These are phyloP conservation scores for Gaeumannomyces tritici DNA, from an alignment of 2,329 filamentous ascomycete species.

Conservation along the genomic window DNA sequence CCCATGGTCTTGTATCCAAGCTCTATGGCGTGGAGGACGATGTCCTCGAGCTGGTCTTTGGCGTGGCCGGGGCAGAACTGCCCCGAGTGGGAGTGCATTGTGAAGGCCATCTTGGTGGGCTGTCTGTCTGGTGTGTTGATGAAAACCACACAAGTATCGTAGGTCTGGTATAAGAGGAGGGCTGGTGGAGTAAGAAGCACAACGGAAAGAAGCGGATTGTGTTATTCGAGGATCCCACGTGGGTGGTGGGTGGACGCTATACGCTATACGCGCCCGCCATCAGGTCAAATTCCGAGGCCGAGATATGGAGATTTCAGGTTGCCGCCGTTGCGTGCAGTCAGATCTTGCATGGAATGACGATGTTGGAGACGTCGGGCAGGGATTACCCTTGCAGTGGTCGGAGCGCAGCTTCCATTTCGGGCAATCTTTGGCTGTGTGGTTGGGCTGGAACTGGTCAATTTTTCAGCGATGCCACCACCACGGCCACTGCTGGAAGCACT, in stretches of 20 bases:
- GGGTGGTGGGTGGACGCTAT: background rate
- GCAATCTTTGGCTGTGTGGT: no score
- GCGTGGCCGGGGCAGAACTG: slow-evolving; percentile 94
- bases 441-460: no score
- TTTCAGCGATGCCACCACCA: no score
- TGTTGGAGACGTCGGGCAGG: no score
- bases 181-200: background rate
- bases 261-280: background rate
- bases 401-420: background rate
- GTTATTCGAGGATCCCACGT: background rate
- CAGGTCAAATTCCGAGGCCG: no score
- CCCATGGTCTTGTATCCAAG: slow-evolving; percentile 76
- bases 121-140: no score
- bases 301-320: no score
- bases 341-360: no score
- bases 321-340: no score
- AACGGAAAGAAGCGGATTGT: background rate
- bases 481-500: background rate
- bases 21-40: slow-evolving; percentile 69
- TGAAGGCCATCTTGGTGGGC: slow-evolving; percentile 67
- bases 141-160: no score
- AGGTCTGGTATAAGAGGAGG: no score
- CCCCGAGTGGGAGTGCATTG: slow-evolving; percentile 95
- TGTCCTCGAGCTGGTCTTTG: slow-evolving; percentile 71
- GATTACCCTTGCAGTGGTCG: background rate